Base-by-base conservation (phyloP, 1,139 yeast genomes). In the Lodderomyces pseudojiufengensis region DNA sequence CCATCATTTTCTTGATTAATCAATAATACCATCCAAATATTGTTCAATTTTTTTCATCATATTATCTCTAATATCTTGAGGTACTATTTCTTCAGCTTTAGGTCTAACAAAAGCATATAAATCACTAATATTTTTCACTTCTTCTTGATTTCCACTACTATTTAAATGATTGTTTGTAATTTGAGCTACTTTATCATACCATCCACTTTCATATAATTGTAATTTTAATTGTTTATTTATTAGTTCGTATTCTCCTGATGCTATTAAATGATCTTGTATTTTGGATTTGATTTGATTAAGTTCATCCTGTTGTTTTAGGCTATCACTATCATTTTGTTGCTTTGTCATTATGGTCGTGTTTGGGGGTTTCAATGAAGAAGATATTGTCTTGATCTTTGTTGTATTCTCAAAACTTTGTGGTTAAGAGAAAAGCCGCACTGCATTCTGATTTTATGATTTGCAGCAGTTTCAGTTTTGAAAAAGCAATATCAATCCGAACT, bases 181-280 rank as follows among this genome's bases (percentile, higher is more conserved):
- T 35, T 70, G 75, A 37, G 77, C 70, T 23, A 88, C 79, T 42
- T 81, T 74, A 48, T 86, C 95, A 47, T 78, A 79, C 97, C 97
- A 90, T 6, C 97, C 97, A 2, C 81, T 71, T 52, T 84, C 84
- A 40, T 78, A 71, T 20, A 90, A 70, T 51, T 76, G 77, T 38
- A 80, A 70, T 48, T 80, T 78, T 40, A 88, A 63, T 37, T 70
- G 69, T 39, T 74, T 73, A 39, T 80, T 78, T 41, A 83, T 79
- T 46, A 67, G 62, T 44, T 84, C 92, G 57, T 86, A 87, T 59
- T 83, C 84, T 0, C 96, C 96, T 20, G 88, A 76, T 29, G 82
- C 73, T 4, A 86, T 78, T 31, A 87, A 70, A 49, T 80, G 80
- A 41, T 78, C 77, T 51, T 83, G 87, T 33, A 84, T 80, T 52